These are phyloP conservation scores for Westerdykella aurantiaca DNA, from an alignment of 2,329 filamentous ascomycete genomes.

Conservation along the genomic window DNA sequence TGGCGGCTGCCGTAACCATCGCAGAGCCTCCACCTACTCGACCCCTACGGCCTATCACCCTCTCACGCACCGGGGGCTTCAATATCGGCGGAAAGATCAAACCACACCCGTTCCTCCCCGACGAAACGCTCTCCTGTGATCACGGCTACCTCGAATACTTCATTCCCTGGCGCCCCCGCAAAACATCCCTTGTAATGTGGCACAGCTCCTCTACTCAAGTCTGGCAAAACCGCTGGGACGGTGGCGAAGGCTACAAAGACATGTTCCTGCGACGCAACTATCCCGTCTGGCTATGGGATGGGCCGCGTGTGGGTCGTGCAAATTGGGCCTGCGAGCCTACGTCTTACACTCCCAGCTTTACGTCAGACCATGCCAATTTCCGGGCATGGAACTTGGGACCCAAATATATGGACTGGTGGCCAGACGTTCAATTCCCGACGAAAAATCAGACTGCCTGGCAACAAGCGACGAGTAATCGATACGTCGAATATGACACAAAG, in stretches of 20 bases:
- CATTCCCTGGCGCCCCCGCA: slow-evolving; percentile 17
- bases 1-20: no score
- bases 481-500: slow-evolving; percentile 19
- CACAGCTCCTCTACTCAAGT: slow-evolving; percentile 23
- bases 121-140: slow-evolving; percentile 21
- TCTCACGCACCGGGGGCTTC: slow-evolving; percentile 18
- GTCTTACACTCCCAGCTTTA: slow-evolving; percentile 10
- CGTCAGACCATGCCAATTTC: slow-evolving; percentile 18
- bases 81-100: slow-evolving; percentile 19
- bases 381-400: slow-evolving; percentile 21
- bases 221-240: slow-evolving; percentile 24
- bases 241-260: slow-evolving; percentile 23
- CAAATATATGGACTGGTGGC: slow-evolving; percentile 14
- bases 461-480: slow-evolving; percentile 18
- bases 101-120: slow-evolving; percentile 6
- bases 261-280: slow-evolving; percentile 21
- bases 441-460: slow-evolving; percentile 14
- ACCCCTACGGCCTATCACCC: slow-evolving; percentile 12
- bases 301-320: slow-evolving; percentile 19
- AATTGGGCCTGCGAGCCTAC: slow-evolving; percentile 19
- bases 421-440: slow-evolving; percentile 19
- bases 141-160: slow-evolving; percentile 28
- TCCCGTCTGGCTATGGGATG: slow-evolving; percentile 24
- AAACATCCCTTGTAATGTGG: slow-evolving; percentile 22
- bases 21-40: neutral